These are phyloP conservation scores for Cryptosporidium bovis DNA, from an alignment of 169 alveolate genomes.

Conservation along the genomic window DNA sequence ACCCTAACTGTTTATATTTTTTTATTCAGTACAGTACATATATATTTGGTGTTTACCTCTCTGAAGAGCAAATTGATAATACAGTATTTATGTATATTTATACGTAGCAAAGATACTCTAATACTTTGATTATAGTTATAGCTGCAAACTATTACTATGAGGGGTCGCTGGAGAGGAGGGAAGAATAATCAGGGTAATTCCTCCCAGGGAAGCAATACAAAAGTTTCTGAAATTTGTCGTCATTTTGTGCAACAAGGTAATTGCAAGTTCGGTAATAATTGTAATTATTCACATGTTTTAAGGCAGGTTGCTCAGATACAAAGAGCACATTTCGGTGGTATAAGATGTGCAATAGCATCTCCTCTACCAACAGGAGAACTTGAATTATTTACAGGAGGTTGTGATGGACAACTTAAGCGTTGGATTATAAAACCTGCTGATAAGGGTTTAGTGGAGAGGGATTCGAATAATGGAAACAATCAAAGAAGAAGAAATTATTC, in stretches of 20 bases:
- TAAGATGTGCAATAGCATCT: constrained; percentile 71
- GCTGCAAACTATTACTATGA: constrained; percentile 1
- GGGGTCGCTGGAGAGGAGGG: constrained; percentile 75
- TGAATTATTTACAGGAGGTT: constrained; percentile 71
- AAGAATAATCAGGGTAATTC: constrained; percentile 45
- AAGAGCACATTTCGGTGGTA: constrained; percentile 68
- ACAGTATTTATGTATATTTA: background rate
- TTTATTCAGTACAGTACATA: background rate
- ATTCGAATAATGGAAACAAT: background rate
- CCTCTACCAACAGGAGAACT: constrained; percentile 72
- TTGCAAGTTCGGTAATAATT: constrained; percentile 59
- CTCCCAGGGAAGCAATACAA: constrained; percentile 39
- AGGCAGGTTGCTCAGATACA: constrained; percentile 66
- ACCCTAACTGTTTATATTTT: background rate
- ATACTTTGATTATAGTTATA: background rate
- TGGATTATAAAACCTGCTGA: constrained; percentile 69
- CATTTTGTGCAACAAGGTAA: constrained; percentile 73
- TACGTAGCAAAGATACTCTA: background rate
- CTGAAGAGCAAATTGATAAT: background rate
- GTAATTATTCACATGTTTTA: constrained; percentile 59
- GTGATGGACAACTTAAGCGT: constrained; percentile 66
- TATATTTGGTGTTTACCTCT: background rate
- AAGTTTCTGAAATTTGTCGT: constrained; percentile 62
- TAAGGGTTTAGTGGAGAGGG: constrained; percentile 12
- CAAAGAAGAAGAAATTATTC: constrained; percentile 46